A percentile compares a stretch with the other conserved stretches of the same genome.
Evolutionary conservation across 129 eudicot genomes (phyloP).

Genomic region (Sambucus nigra): DNA sequence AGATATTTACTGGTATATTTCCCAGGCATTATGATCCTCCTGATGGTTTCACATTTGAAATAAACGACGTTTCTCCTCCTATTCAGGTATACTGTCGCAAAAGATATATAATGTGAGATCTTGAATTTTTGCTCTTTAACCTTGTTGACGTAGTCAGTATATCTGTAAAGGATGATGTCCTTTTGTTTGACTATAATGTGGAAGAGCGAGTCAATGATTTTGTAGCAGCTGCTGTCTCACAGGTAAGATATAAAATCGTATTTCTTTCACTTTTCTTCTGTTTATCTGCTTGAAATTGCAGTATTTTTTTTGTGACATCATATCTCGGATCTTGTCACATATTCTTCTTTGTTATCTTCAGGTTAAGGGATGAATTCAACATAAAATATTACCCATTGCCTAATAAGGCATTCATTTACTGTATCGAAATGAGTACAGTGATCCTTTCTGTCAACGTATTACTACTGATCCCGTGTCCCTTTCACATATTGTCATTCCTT

Average conservation of each 20-base stretch:
- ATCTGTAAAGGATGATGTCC: conserved; percentile 53
- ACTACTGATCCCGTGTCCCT: not conserved
- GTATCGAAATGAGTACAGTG: not conserved
- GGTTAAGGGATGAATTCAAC: not conserved
- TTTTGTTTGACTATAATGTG: conserved; percentile 85
- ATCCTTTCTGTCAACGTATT: not conserved
- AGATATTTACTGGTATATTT: conserved; percentile 93
- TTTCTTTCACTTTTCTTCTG: not conserved
- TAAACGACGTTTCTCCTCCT: conserved; percentile 83
- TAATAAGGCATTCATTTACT: not conserved
- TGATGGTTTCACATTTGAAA: conserved; percentile 89
- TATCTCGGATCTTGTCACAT: not conserved
- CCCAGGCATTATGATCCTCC: conserved; percentile 96
- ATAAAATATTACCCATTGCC: not conserved
- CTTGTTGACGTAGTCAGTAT: conserved; percentile 10
- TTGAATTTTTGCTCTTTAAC: conserved; percentile 8
- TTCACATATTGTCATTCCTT: conserved; percentile 2
- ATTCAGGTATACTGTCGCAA: conserved; percentile 53
- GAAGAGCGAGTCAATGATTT: conserved; percentile 85
- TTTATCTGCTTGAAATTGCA: not conserved
- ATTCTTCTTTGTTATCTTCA: not conserved
- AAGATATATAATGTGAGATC: conserved; percentile 5
- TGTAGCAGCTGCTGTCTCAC: conserved; percentile 85
- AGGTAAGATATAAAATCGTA: conserved; percentile 30
- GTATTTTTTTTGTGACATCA: not conserved